phyloP scores from a whole-genome alignment of 2,329 filamentous ascomycete species.

The Fusarium gaditjirri region DNA sequence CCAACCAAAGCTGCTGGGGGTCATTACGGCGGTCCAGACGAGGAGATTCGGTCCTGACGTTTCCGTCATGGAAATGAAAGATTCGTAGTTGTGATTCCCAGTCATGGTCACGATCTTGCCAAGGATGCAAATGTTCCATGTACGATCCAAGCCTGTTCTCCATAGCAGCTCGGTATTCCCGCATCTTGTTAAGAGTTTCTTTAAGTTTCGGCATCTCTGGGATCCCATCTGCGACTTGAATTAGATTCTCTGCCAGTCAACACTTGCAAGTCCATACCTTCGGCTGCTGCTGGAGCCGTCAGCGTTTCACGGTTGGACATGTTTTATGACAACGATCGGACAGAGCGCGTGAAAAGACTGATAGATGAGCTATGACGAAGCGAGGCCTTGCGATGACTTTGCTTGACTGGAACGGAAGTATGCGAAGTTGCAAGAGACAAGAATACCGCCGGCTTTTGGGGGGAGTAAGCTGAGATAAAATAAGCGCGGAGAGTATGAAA shows the following conservation, averaged over 20 bases:
- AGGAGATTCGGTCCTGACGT: background rate
- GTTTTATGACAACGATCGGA: rapidly evolving
- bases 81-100: background rate
- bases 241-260: rapidly evolving
- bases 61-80: background rate
- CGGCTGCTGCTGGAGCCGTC: background rate
- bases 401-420: rapidly evolving
- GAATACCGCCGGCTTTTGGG: rapidly evolving
- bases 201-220: background rate
- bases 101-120: background rate
- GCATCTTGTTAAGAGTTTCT: background rate
- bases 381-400: background rate
- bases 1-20: background rate
- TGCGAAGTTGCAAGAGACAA: background rate
- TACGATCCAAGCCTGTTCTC: background rate
- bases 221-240: rapidly evolving
- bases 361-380: background rate
- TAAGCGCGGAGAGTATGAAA: background rate
- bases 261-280: background rate
- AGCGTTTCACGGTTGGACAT: background rate
- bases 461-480: background rate
- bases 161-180: background rate
- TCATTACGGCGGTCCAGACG: background rate
- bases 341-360: background rate
- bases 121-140: background rate